These are phyloP conservation scores for Echites panduratus DNA, from an alignment of 257 asterid genomes.

Conservation along the genomic window DNA sequence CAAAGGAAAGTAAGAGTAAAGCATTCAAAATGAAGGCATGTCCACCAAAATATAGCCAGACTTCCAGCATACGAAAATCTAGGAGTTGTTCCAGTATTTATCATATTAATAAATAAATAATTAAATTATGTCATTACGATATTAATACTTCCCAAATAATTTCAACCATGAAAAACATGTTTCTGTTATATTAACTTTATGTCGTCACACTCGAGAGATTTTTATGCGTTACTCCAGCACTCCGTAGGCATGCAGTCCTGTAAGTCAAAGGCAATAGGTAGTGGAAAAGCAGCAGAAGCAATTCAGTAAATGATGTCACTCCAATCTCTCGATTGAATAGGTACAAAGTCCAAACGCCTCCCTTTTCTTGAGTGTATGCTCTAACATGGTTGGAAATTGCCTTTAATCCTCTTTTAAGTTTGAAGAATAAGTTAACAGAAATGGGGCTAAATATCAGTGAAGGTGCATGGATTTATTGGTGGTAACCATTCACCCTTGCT, in stretches of 20 bases:
- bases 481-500: neutral
- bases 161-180: neutral
- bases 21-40: neutral
- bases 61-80: slow-evolving; percentile 1
- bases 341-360: neutral
- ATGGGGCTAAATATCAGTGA: neutral
- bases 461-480: neutral
- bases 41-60: neutral
- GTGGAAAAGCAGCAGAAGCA: neutral
- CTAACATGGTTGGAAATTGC: neutral
- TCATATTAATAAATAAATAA: neutral
- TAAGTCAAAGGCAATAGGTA: neutral
- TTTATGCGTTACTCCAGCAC: neutral
- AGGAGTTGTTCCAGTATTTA: neutral
- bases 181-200: neutral
- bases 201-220: neutral
- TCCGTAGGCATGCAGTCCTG: neutral
- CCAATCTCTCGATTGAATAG: neutral
- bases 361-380: neutral
- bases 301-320: neutral
- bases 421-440: neutral
- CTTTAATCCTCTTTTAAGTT: neutral
- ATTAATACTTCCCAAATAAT: neutral
- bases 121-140: neutral
- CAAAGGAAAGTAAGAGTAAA: neutral